Conservation (phyloP, 148 eudicot genomes). For the Linanthus parryae region DNA sequence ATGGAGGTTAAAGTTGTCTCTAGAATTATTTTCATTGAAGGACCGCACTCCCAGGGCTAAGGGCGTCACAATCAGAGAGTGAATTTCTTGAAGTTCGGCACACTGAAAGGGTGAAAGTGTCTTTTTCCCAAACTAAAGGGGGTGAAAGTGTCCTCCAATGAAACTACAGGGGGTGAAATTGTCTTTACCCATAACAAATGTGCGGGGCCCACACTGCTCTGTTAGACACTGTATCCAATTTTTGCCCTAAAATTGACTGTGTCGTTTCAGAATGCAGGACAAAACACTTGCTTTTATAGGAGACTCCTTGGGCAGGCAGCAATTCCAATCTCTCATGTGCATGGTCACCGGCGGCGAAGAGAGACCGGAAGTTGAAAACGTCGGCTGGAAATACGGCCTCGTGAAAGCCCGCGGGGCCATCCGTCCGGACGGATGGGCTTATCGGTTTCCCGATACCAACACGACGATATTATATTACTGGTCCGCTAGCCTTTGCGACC, state of each 20-base stretch:
- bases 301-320: conserved; percentile 80
- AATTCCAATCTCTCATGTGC: conserved; percentile 84
- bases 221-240: too few relatives aligned
- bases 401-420: conserved; percentile 49
- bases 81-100: too few relatives aligned
- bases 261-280: conserved; percentile 53
- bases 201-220: too few relatives aligned
- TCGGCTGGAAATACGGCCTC: conserved; percentile 68
- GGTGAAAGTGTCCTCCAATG: too few relatives aligned
- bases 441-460: conserved; percentile 56
- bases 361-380: conserved; percentile 50
- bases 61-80: too few relatives aligned
- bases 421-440: conserved; percentile 91
- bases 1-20: too few relatives aligned
- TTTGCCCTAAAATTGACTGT: neutral
- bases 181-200: too few relatives aligned
- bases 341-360: conserved; percentile 65
- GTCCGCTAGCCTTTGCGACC: conserved; percentile 81
- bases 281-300: conserved; percentile 78
- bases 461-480: conserved; percentile 83
- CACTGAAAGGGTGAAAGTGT: too few relatives aligned
- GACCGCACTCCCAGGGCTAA: too few relatives aligned
- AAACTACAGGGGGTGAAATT: too few relatives aligned
- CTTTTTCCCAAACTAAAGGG: too few relatives aligned
- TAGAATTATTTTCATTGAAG: too few relatives aligned